These are phyloP conservation scores for Pyracantha coccinea DNA, from an alignment of 331 rosid genomes.

Conservation along the genomic window DNA sequence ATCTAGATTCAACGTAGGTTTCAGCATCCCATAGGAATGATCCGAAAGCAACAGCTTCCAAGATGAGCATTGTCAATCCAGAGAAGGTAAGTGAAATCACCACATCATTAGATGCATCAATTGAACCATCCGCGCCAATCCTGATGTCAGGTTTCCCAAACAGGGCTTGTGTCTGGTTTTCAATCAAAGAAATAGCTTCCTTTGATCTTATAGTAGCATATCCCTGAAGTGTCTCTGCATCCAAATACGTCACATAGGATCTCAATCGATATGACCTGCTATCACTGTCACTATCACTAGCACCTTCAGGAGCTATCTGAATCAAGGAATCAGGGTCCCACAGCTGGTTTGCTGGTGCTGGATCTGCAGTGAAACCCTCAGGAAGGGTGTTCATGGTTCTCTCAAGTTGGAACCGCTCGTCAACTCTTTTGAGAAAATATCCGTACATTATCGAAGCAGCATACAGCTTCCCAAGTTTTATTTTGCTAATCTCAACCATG, in stretches of 20 bases:
- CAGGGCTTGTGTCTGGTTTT: slow-evolving; percentile 89
- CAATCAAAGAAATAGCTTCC: slow-evolving; percentile 94
- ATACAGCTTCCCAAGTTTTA: slow-evolving; percentile 82
- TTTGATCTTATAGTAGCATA: slow-evolving; percentile 84
- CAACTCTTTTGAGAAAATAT: slow-evolving; percentile 89
- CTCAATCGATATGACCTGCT: slow-evolving; percentile 30
- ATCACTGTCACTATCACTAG: slow-evolving; percentile 16
- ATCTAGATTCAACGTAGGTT: slow-evolving; percentile 74
- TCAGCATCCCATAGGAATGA: slow-evolving; percentile 87
- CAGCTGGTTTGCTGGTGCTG: slow-evolving; percentile 48
- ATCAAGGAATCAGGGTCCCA: slow-evolving; percentile 96
- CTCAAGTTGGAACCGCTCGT: slow-evolving; percentile 87
- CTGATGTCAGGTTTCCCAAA: slow-evolving; percentile 78
- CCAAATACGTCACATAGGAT: slow-evolving; percentile 85
- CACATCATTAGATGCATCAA: slow-evolving; percentile 63
- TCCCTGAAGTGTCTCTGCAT: slow-evolving; percentile 75
- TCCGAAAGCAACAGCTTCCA: slow-evolving; percentile 88
- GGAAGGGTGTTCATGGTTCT: slow-evolving; percentile 79
- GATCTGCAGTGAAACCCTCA: slow-evolving; percentile 48
- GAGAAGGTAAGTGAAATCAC: slow-evolving; percentile 50
- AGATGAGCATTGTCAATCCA: slow-evolving; percentile 72
- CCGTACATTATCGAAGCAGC: slow-evolving; percentile 99
- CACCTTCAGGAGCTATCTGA: slow-evolving; percentile 38
- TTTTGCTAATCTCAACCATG: slow-evolving; percentile 72
- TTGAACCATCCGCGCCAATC: slow-evolving; percentile 58